Base-by-base conservation (phyloP, 2,329 filamentous ascomycete genomes). In the Claviceps humidiphila region DNA sequence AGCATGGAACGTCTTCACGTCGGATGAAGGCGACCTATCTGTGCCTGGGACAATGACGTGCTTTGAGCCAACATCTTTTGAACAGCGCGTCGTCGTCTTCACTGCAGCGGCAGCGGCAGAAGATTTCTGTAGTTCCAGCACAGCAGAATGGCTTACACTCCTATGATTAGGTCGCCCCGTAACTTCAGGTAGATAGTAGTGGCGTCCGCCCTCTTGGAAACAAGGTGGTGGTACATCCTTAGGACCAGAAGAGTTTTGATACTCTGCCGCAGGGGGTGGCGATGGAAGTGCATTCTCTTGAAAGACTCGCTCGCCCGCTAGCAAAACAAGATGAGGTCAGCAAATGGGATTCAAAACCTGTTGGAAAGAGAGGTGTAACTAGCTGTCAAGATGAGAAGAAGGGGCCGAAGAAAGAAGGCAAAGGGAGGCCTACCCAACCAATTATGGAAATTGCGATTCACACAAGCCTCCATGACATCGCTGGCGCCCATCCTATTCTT, bases 351-450 rank as follows among this genome's bases (percentile, higher is more conserved):
- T 11, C 30, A 42, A 13, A 47, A 4, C 3, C 30, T 34, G 4
- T 9, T 20, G 30, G 34, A 22, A 44, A 46, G 47, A 22, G 39
- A 26, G 44, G 22, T 44, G 22, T 24, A 7, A 44, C 42, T 34
- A 16, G 22, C 22, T 7, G 13, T 44, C 42, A n/a, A 20, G 26
- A 8, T 20, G 42, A 24, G 17, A 44, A 5, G 16, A 16, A 37
- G 17, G 6, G 26, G 24, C 40, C 38, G 38, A 16, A 26, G 16
- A 6, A 8, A 30, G 16, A 37, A 42, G 2, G 6, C 11, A 24
- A 38, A 22, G 14, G 40, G 14, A 24, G 56, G 30, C 65, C 56
- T 58, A 70, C 68, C 61, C 40, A 71, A 60, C 68, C 68, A 71
- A 51, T 67, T 66, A 38, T 69, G 60, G 2, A 68, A 53, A 16